These are phyloP conservation scores for Serendipita sp. DNA, from an alignment of 1,284 basidiomycete species.

Conservation along the genomic window DNA sequence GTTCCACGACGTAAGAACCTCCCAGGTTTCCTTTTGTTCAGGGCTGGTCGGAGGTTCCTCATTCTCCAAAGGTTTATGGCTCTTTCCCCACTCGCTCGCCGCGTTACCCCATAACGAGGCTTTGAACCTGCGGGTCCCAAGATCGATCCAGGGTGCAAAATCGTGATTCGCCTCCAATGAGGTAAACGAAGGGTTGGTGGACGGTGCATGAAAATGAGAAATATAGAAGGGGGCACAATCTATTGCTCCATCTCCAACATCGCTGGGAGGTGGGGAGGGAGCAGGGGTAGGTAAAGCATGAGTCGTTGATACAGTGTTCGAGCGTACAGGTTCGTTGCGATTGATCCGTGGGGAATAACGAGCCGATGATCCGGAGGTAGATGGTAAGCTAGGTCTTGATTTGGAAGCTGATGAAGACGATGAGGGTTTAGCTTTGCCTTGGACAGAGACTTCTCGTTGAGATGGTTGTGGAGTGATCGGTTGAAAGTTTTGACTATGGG, in stretches of 20 bases:
- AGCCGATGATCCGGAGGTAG: neutral
- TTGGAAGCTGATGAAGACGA: conserved; percentile 5
- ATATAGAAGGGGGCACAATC: conserved; percentile 41
- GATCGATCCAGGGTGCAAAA: conserved; percentile 34
- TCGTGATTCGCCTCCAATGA: conserved; percentile 36
- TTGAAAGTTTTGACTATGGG: neutral
- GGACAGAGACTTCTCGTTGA: neutral
- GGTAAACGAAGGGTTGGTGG: conserved; percentile 60
- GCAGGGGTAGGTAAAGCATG: conserved; percentile 11
- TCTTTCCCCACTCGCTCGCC: conserved; percentile 34
- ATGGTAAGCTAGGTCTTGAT: conserved; percentile 10
- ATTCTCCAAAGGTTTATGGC: conserved; percentile 15
- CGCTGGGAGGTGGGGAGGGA: conserved; percentile 4
- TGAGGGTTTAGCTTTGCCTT: neutral
- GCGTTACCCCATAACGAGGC: conserved; percentile 43
- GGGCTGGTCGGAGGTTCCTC: neutral
- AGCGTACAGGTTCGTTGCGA: conserved; percentile 4
- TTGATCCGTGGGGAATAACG: conserved; percentile 7
- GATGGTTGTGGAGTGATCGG: neutral
- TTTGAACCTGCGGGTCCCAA: conserved; percentile 27
- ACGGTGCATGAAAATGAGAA: conserved; percentile 54
- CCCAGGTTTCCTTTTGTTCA: conserved; percentile 33
- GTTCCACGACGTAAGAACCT: conserved; percentile 52
- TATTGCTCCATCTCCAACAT: conserved; percentile 11
- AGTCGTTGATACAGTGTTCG: conserved; percentile 7